These are phyloP conservation scores for Petunia secreta DNA, from an alignment of 257 asterid genomes.

Conservation along the genomic window DNA sequence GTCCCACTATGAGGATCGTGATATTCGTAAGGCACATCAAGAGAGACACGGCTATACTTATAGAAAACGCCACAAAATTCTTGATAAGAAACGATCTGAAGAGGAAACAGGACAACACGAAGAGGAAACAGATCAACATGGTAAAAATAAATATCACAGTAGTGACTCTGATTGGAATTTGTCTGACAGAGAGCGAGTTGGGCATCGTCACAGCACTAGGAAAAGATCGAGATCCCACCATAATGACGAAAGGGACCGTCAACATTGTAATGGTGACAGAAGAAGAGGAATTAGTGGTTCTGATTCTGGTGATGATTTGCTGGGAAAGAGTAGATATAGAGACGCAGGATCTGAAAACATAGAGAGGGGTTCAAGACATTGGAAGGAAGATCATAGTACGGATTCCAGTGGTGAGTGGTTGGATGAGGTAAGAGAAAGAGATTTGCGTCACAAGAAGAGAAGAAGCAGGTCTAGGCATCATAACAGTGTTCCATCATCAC, in stretches of 20 bases:
- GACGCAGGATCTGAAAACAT: conserved; percentile 29
- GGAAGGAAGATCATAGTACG: conserved; percentile 27
- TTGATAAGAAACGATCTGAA: conserved; percentile 34
- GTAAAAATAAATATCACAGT: conserved; percentile 37
- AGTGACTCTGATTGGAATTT: conserved; percentile 46
- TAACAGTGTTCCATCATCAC: conserved; percentile 37
- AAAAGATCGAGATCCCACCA: conserved; percentile 33
- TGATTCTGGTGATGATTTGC: conserved; percentile 32
- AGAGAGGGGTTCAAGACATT: conserved; percentile 39
- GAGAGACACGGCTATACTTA: conserved; percentile 33
- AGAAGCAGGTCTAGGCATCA: conserved; percentile 24
- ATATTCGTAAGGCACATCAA: conserved; percentile 36
- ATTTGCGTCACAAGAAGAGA: conserved; percentile 18
- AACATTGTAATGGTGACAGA: conserved; percentile 28
- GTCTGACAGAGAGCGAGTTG: conserved; percentile 37
- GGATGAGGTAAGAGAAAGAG: conserved; percentile 25
- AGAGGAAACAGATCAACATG: conserved; percentile 34
- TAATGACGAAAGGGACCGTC: conserved; percentile 32
- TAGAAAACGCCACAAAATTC: conserved; percentile 41
- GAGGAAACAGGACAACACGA: conserved; percentile 34
- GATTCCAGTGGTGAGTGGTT: conserved; percentile 36
- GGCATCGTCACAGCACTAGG: conserved; percentile 32
- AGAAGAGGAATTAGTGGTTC: conserved; percentile 28
- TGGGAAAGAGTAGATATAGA: conserved; percentile 34
- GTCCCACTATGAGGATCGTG: conserved; percentile 40